These are phyloP conservation scores for Trifolium repens DNA, from an alignment of 306 rosid species.

Conservation along the genomic window DNA sequence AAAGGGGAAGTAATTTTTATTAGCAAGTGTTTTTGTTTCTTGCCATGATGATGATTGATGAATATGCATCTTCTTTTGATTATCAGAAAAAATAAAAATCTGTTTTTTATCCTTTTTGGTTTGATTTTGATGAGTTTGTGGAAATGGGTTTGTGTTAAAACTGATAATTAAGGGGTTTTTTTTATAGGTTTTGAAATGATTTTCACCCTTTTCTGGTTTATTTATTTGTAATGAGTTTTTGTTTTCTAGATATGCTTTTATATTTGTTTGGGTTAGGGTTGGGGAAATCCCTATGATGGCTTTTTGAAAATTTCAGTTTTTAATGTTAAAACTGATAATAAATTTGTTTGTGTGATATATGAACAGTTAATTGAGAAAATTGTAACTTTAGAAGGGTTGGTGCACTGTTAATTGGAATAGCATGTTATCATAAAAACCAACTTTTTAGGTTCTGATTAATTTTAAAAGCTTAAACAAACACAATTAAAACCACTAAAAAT, in stretches of 20 bases:
- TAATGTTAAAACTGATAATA: no score
- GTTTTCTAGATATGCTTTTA: constrained; percentile 31
- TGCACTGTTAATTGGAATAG: neutral
- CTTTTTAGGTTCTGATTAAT: neutral
- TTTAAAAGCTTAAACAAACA: neutral
- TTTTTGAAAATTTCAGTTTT: neutral
- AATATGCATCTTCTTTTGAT: constrained; percentile 22
- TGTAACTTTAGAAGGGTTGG: constrained; percentile 3
- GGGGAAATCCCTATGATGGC: neutral
- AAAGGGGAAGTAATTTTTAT: neutral
- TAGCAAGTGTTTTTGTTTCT: neutral
- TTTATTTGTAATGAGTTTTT: neutral
- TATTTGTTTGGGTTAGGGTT: constrained; percentile 9
- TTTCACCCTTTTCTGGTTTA: constrained; percentile 27
- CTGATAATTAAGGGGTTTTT: neutral
- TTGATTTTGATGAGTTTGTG: constrained; percentile 17
- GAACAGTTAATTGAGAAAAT: neutral
- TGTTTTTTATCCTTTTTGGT: neutral
- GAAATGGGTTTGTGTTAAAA: constrained; percentile 28
- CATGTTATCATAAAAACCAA: neutral
- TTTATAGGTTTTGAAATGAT: constrained; percentile 5
- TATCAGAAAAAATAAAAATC: constrained; percentile 3
- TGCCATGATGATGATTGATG: constrained; percentile 14
- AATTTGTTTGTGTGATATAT: neutral
- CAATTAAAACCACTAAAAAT: constrained; percentile 7